Percentiles rank a stretch among this genome's conserved stretches.
These are phyloP conservation scores for Astragalus glycyphyllos DNA, from an alignment of 306 rosid genomes.

Conservation along the genomic window DNA sequence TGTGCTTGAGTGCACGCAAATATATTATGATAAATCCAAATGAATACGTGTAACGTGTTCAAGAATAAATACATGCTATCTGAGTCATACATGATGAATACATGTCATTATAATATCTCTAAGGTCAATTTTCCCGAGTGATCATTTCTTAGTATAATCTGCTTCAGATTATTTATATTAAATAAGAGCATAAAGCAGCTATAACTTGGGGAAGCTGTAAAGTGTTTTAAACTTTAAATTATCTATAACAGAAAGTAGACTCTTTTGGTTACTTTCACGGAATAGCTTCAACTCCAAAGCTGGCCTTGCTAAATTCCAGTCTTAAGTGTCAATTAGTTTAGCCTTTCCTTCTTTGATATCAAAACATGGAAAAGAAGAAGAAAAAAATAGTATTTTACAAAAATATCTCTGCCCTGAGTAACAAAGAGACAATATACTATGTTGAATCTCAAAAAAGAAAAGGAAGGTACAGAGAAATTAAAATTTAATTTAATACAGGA, in stretches of 20 bases:
- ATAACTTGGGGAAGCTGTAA: conserved; percentile 3
- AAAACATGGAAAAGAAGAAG: conserved; percentile 9
- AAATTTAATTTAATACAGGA: conserved; percentile 4
- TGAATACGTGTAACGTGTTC: conserved; percentile 23
- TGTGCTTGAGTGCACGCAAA: conserved; percentile 37
- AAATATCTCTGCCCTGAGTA: background rate
- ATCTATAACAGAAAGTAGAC: conserved; percentile 3
- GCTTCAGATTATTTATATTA: background rate
- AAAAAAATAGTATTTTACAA: background rate
- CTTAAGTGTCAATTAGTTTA: conserved; percentile 29
- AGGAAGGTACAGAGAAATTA: conserved; percentile 16
- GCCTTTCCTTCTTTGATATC: background rate
- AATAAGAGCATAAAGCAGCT: conserved; percentile 34
- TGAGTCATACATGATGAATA: conserved; percentile 34
- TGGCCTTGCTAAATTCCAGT: conserved; percentile 28
- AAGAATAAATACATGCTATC: conserved; percentile 17
- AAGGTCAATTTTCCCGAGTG: background rate
- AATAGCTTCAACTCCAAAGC: conserved; percentile 30
- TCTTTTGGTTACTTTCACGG: conserved; percentile 11
- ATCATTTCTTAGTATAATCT: conserved; percentile 12
- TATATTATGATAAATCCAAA: conserved; percentile 38
- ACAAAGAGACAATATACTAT: conserved; percentile 1
- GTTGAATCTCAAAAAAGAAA: conserved; percentile 21
- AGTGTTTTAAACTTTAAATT: conserved; percentile 23
- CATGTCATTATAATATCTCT: background rate